Percentiles rank a stretch among this genome's conserved stretches.
These are phyloP conservation scores for Syncephalastrum sp. DNA, from an alignment of 371 early-diverging fungal genomes.

Conservation along the genomic window DNA sequence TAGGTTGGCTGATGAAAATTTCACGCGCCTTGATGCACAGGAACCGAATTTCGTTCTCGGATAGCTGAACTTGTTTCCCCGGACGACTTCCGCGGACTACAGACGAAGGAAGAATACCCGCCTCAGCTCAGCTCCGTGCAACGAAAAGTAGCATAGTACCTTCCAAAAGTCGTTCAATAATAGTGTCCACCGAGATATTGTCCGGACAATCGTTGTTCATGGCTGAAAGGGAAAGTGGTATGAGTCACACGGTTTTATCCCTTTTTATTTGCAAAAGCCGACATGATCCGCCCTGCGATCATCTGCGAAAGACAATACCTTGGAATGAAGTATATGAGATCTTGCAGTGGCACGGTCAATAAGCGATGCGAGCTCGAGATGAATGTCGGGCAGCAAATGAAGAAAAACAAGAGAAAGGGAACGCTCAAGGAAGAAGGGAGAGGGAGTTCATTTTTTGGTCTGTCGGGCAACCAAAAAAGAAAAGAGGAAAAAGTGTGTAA, in stretches of 20 bases:
- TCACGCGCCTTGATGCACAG: slow-evolving; percentile 89
- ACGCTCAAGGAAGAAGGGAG: slow-evolving; percentile 2
- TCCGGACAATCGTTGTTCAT: slow-evolving; percentile 16
- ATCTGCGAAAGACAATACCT: not conserved
- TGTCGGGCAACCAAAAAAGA: not conserved
- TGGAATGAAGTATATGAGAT: not conserved
- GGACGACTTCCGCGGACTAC: slow-evolving; percentile 92
- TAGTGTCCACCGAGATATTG: slow-evolving; percentile 21
- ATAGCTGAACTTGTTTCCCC: slow-evolving; percentile 82
- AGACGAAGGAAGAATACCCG: slow-evolving; percentile 8
- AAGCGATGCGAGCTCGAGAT: slow-evolving; percentile 4
- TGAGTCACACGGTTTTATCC: not conserved
- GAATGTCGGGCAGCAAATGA: slow-evolving; percentile 1
- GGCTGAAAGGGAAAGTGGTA: not conserved
- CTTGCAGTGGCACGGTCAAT: not conserved
- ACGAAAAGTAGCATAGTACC: slow-evolving; percentile 12
- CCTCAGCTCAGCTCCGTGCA: slow-evolving; percentile 1
- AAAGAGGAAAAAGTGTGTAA: not conserved
- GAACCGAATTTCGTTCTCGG: slow-evolving; percentile 83
- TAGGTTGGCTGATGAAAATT: slow-evolving; percentile 91
- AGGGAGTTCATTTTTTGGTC: slow-evolving; percentile 1
- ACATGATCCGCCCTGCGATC: no score
- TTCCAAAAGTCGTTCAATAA: slow-evolving; percentile 25
- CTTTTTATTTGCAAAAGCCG: not conserved
- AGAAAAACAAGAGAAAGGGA: not conserved